Evolutionary conservation across 441 rosid species (phyloP).

Genomic region (Populus hybrid): DNA sequence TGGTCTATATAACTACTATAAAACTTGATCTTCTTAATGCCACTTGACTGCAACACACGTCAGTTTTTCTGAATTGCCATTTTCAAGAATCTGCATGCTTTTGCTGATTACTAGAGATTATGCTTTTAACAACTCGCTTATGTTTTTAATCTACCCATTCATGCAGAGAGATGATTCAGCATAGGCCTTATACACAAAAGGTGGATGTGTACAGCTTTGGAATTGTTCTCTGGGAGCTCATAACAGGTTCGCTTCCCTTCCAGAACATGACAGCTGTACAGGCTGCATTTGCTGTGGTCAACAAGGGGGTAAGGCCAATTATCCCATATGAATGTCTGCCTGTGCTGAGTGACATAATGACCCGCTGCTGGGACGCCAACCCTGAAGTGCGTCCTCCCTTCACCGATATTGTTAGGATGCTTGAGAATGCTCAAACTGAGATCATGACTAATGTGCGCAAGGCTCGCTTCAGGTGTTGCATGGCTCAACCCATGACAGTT

Average conservation of each 20-base stretch:
- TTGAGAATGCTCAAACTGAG: slow-evolving; percentile 79
- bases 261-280: slow-evolving; percentile 98
- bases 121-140: neutral
- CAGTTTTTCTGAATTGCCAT: neutral
- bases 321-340: slow-evolving; percentile 85
- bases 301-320: slow-evolving; percentile 85
- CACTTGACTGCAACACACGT: neutral
- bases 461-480: slow-evolving; percentile 97
- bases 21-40: neutral
- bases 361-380: slow-evolving; percentile 89
- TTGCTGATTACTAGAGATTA: neutral
- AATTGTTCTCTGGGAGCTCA: slow-evolving; percentile 93
- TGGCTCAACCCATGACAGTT: slow-evolving; percentile 80
- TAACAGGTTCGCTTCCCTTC: slow-evolving; percentile 85
- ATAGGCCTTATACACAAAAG: slow-evolving; percentile 90
- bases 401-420: slow-evolving; percentile 74
- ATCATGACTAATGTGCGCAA: slow-evolving; percentile 85
- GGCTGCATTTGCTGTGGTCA: slow-evolving; percentile 99
- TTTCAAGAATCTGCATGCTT: neutral
- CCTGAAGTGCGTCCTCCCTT: slow-evolving; percentile 93
- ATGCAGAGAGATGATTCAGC: slow-evolving; percentile 98
- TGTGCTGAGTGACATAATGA: slow-evolving; percentile 79
- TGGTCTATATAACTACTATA: neutral
- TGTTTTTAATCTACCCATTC: slow-evolving; percentile 5
- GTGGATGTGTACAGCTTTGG: slow-evolving; percentile 97